Evolutionary conservation across 164 flowering plant species (phyloP).

Genomic region (Annona squamosa): DNA sequence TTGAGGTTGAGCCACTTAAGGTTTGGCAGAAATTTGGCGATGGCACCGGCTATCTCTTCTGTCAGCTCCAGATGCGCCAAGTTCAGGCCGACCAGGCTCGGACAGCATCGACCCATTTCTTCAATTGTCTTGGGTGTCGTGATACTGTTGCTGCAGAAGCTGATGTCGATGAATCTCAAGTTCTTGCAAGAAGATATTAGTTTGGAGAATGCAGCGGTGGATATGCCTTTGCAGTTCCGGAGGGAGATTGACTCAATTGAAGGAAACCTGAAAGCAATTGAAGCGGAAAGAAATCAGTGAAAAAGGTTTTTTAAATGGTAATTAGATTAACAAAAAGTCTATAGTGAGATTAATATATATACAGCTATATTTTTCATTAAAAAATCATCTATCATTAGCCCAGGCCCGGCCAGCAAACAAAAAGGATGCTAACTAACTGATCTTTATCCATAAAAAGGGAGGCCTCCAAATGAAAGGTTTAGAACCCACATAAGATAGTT

Average conservation of each 20-base stretch:
- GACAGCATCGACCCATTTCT: constrained; percentile 1
- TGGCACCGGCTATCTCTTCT: not conserved
- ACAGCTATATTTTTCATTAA: too few relatives aligned
- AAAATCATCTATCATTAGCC: too few relatives aligned
- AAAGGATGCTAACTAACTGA: too few relatives aligned
- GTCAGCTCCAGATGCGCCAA: not conserved
- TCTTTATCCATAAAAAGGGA: too few relatives aligned
- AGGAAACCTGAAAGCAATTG: not conserved
- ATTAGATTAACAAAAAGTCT: too few relatives aligned
- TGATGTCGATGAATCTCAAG: not conserved
- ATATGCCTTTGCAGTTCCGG: not conserved
- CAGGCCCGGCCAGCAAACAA: too few relatives aligned
- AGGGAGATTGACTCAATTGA: not conserved
- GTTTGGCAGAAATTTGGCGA: not conserved
- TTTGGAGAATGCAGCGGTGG: not conserved
- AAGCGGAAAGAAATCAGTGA: not conserved
- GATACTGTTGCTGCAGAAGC: too few relatives aligned
- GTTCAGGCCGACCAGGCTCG: not conserved
- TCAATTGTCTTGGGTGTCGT: not conserved
- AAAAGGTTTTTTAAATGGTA: too few relatives aligned
- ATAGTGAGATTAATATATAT: too few relatives aligned
- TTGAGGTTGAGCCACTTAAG: constrained; percentile 4
- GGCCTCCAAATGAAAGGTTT: too few relatives aligned
- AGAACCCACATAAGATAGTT: too few relatives aligned
- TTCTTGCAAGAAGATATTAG: not conserved